Base-by-base conservation (phyloP, 140 eudicot genomes). In the Erigeron philadelphicus region DNA sequence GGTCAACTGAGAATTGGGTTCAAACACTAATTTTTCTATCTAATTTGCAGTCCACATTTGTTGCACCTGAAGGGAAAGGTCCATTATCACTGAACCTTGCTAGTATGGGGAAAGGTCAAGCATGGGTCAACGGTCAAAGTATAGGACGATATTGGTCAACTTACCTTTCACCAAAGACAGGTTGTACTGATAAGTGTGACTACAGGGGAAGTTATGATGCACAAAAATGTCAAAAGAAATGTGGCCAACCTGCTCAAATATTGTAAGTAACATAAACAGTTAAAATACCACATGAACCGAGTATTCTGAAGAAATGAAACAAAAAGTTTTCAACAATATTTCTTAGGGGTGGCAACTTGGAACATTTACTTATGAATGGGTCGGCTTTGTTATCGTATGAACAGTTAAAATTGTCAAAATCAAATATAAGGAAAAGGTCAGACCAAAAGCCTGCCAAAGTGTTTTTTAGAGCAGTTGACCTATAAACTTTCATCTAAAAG, bases 41-140 rank as follows among this genome's bases (percentile, higher is more conserved):
- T 21, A 42, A 53, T 80, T 38, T 9, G 17, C 81, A 89, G 96
- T 60, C 86, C 16, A 75, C 80, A 43, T 84, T 89, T 45, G 11
- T 75, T 40, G 86, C 94, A 68, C 96, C 96, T 62, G 85, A 76
- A 53, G 94, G 94, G 5, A 79, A 78, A 65, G 90, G 88, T 59
- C 94, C 96, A 8, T 43, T 89, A 57, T 77, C 88, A 21, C 25
- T 89, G 61, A 78, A 89, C 81, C 94, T 89, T 60, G 76, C 81
- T 53, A 75, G 94, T 68, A 89, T 89, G 96, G 96, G 96, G n/a
- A 89, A 89, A 55, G 96, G 95, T 62, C 81, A 86, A 76, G 86
- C 90, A 59, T 89, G 96, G 96, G 74, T 89, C 17, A 89, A 89
- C 16, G 96, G 96, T 15, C 81, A 80, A 56, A 72, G 82, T 63